phyloP scores from a whole-genome alignment of 2,329 filamentous ascomycete species.

The Neopestalotiopsis sp. region DNA sequence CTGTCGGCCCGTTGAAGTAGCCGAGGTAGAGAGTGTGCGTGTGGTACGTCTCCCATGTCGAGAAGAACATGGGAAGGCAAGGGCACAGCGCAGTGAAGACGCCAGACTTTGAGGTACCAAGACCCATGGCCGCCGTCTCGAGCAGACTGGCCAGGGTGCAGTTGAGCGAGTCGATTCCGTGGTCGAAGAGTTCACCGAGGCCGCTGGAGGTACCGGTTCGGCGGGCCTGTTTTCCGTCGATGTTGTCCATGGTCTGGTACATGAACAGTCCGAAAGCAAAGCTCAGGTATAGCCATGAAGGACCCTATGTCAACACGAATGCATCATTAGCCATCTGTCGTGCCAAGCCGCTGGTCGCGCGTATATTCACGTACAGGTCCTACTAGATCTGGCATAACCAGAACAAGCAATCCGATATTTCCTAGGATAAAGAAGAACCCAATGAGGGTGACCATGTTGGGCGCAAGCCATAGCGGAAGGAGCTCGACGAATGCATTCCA shows the following conservation, averaged over 20 bases:
- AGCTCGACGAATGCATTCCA: constrained; percentile 97
- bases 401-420: constrained; percentile 76
- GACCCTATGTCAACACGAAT: constrained; percentile 58
- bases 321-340: not conserved
- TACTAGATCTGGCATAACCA: constrained; percentile 87
- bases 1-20: constrained; percentile 95
- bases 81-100: constrained; percentile 91
- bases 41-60: constrained; percentile 99
- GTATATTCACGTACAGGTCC: constrained; percentile 71
- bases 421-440: constrained; percentile 93
- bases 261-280: constrained; percentile 97
- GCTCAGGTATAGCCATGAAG: constrained; percentile 92
- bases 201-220: constrained; percentile 94
- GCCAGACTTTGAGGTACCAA: constrained; percentile 82
- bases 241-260: constrained; percentile 99
- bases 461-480: constrained; percentile 93
- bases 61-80: constrained; percentile 98
- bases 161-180: constrained; percentile 97
- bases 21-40: constrained; percentile 96
- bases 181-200: constrained; percentile 95
- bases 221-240: constrained; percentile 96
- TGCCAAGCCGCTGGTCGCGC: constrained; percentile 19
- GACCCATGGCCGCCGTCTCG: constrained; percentile 90
- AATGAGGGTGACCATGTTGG: constrained; percentile 95
- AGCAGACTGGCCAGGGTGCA: constrained; percentile 92